Percentiles rank a stretch among this genome's conserved stretches.
Evolutionary conservation across 2,329 filamentous ascomycete genomes (phyloP).

Genomic region (Microsporum canis): DNA sequence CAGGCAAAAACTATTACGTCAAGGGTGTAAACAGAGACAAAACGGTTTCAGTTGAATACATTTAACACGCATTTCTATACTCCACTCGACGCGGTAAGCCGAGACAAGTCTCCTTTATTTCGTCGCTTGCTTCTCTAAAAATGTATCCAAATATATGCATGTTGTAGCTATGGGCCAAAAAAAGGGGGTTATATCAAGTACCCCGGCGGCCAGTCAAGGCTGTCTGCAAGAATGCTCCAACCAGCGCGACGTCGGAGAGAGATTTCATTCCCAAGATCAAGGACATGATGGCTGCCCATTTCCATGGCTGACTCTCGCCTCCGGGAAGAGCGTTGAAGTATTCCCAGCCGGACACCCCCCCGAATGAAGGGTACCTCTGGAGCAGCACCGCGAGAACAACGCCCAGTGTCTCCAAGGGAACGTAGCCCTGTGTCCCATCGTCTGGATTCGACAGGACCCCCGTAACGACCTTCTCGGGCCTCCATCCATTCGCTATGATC

Average conservation of each 20-base stretch:
- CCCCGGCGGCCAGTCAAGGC: neutral
- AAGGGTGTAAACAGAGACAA: neutral
- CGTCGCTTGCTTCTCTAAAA: no score
- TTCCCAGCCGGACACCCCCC: conserved; percentile 91
- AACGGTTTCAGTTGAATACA: neutral
- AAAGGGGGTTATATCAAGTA: neutral
- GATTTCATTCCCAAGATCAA: conserved; percentile 35
- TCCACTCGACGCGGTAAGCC: neutral
- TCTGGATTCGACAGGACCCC: conserved; percentile 68
- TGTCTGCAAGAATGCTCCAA: neutral
- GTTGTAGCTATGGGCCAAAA: neutral
- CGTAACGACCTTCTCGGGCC: conserved; percentile 60
- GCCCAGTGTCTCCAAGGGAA: conserved; percentile 48
- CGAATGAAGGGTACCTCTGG: conserved; percentile 56
- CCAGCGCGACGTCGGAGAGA: conserved; percentile 23
- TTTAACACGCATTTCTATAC: neutral
- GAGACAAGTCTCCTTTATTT: neutral
- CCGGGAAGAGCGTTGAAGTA: conserved; percentile 75
- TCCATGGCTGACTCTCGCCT: conserved; percentile 53
- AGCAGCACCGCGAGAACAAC: conserved; percentile 47
- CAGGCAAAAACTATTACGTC: neutral
- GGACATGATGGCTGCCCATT: conserved; percentile 65
- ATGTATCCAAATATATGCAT: no score
- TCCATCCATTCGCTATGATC: conserved; percentile 51
- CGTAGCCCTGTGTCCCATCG: conserved; percentile 56